A percentile compares a stretch with the other conserved stretches of the same genome.
phyloP scores from a whole-genome alignment of 495 filamentous ascomycete species.

The Sordaria brevicollis region DNA sequence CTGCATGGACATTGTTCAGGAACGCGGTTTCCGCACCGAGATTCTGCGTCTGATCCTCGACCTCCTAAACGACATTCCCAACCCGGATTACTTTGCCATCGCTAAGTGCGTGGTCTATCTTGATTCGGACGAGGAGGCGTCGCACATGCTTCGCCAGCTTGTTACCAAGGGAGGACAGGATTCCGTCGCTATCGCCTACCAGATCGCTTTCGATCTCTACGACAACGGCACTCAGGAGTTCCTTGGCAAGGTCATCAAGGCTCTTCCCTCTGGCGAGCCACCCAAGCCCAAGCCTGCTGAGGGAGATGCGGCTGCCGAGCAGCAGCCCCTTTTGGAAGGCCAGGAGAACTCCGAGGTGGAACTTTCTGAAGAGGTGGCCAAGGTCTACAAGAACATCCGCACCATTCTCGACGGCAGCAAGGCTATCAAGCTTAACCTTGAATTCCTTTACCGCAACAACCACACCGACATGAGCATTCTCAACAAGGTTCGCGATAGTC shows the following conservation, averaged over 20 bases:
- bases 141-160: conserved; percentile 73
- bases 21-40: conserved; percentile 68
- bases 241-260: conserved; percentile 75
- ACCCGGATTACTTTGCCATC: conserved; percentile 95
- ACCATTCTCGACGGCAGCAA: conserved; percentile 83
- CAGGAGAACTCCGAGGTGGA: conserved; percentile 28
- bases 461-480: conserved; percentile 73
- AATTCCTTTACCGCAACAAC: conserved; percentile 94
- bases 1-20: conserved; percentile 96
- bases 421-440: conserved; percentile 84
- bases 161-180: conserved; percentile 66
- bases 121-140: conserved; percentile 83
- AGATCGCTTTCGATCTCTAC: conserved; percentile 95
- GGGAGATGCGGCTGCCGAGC: conserved; percentile 37
- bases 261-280: conserved; percentile 54
- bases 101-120: conserved; percentile 97
- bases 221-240: conserved; percentile 98
- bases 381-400: conserved; percentile 68
- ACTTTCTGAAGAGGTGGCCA: conserved; percentile 37
- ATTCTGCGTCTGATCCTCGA: conserved; percentile 82
- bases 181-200: conserved; percentile 80
- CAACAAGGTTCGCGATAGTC: conserved; percentile 89
- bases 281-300: conserved; percentile 40
- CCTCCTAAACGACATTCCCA: conserved; percentile 75
- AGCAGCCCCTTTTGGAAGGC: conserved; percentile 31